Percentiles rank a stretch among this genome's conserved stretches.
These are phyloP conservation scores for Collybia nuda DNA, from an alignment of 768 basidiomycete genomes.

Conservation along the genomic window DNA sequence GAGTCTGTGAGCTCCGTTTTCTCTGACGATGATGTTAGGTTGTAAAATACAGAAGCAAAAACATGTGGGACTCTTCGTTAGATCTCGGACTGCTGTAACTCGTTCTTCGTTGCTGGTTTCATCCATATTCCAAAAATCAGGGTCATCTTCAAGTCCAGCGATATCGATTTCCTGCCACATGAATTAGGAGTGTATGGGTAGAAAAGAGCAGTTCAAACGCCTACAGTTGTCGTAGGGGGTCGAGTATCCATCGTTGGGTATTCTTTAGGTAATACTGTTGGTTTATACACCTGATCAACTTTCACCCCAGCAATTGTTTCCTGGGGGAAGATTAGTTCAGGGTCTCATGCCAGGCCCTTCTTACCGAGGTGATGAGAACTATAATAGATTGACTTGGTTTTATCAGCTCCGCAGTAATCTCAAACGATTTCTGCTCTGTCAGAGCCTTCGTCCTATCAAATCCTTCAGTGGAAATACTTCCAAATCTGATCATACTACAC, in stretches of 20 bases:
- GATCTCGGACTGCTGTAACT: conserved; percentile 30
- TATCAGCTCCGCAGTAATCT: conserved; percentile 55
- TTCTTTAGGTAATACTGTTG: conserved; percentile 46
- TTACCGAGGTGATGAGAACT: conserved; percentile 64
- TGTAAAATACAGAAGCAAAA: background rate
- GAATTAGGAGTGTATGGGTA: background rate
- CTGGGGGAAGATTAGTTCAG: conserved; percentile 34
- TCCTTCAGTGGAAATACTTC: background rate
- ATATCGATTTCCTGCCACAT: conserved; percentile 59
- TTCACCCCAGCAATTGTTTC: conserved; percentile 74
- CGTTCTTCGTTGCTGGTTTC: conserved; percentile 31
- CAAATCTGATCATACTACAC: conserved; percentile 15
- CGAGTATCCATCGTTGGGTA: conserved; percentile 75
- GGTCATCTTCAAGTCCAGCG: conserved; percentile 64
- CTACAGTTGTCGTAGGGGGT: conserved; percentile 60
- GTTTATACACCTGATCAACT: conserved; percentile 53
- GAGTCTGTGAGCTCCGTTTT: background rate
- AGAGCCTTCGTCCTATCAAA: conserved; percentile 65
- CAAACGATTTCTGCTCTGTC: conserved; percentile 57
- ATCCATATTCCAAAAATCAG: conserved; percentile 66
- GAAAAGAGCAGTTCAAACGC: conserved; percentile 9
- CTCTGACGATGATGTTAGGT: background rate
- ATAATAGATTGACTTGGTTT: conserved; percentile 75
- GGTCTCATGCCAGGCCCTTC: conserved; percentile 4
- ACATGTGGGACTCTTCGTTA: conserved; percentile 28